Evolutionary conservation across 352 stramenopile species (phyloP), one percentile per base, ranked within the genome.

Genomic region (Phytopythium cucurbitacearum): DNA sequence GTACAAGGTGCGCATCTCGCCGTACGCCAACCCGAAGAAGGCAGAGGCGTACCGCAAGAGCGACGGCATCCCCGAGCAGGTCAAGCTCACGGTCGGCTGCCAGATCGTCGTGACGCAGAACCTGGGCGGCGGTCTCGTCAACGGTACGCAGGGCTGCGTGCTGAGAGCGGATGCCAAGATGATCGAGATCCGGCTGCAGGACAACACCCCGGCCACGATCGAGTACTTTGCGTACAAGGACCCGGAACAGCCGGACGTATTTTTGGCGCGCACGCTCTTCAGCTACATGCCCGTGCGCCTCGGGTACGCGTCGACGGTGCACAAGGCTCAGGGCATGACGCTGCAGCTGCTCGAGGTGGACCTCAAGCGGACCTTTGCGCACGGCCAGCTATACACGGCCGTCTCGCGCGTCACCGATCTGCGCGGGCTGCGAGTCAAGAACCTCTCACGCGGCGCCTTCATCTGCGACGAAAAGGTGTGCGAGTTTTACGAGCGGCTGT

Each of bases 221-320:
- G 50, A 56, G 50, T 48, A 56, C 50, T 56, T 56, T 33, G 39
- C 50, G 21, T 56, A 56, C 40, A 56, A 56, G 32, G 50, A 56
- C 39, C 50, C 50, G 15, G 50, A 56, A 32, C 15, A 56, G 50
- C 33, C 50, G 3, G 50, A 56, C 28, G 50, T 56, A 12, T 56
- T 56, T 32, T 3, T 48, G 50, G 50, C 50, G 3, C 40, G 21
- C 28, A 56, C 50, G 10, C 39, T 56, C 12, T 56, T 56, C 32
- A 56, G 50, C 50, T 56, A 56, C 50, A 48, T 56, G 50, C 50
- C 50, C 1, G 39, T 56, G 4, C 50, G 50, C 12, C 50, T 56
- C 39, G 50, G 50, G 38, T 56, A 56, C 21, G 50, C 50, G 21
- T 56, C 50, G 34, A 56, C 50, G 15, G 50, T 56, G 50, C 50